A percentile compares a stretch with the other conserved stretches of the same genome.
Evolutionary conservation across 495 filamentous ascomycete species (phyloP).

Genomic region (Aspergillus saccharolyticus): DNA sequence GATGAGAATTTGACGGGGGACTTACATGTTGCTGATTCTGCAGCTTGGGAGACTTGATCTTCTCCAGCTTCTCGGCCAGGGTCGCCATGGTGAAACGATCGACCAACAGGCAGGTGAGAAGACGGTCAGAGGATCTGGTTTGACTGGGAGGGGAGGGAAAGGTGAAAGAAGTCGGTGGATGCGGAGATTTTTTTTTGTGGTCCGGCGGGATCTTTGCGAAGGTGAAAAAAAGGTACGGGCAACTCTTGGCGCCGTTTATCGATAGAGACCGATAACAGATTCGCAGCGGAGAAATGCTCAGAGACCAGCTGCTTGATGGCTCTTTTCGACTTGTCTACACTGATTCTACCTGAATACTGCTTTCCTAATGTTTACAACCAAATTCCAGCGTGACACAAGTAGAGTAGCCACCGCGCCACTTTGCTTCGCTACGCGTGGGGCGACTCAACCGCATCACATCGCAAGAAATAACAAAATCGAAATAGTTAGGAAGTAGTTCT

Average conservation of each 20-base stretch:
- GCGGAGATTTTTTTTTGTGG: conserved; percentile 31
- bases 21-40: conserved; percentile 89
- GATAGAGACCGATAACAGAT: conserved; percentile 14
- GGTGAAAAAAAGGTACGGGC: conserved; percentile 34
- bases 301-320: background rate
- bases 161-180: conserved; percentile 23
- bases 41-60: conserved; percentile 92
- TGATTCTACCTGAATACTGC: too few species aligned
- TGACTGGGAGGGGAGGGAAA: conserved; percentile 24
- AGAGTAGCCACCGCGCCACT: background rate
- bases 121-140: conserved; percentile 7
- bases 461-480: conserved; percentile 4
- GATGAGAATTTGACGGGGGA: conserved; percentile 11
- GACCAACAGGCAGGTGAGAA: conserved; percentile 25
- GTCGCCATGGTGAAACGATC: conserved; percentile 54
- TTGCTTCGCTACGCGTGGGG: background rate
- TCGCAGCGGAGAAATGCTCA: background rate
- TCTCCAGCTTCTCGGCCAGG: conserved; percentile 85
- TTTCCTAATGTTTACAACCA: too few species aligned
- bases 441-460: background rate
- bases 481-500: conserved; percentile 13
- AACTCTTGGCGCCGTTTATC: conserved; percentile 32
- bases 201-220: conserved; percentile 16
- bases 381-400: too few species aligned
- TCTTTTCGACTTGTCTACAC: too few species aligned